Conservation (phyloP, 352 stramenopile species). For the Phytopythium kandeliae region DNA sequence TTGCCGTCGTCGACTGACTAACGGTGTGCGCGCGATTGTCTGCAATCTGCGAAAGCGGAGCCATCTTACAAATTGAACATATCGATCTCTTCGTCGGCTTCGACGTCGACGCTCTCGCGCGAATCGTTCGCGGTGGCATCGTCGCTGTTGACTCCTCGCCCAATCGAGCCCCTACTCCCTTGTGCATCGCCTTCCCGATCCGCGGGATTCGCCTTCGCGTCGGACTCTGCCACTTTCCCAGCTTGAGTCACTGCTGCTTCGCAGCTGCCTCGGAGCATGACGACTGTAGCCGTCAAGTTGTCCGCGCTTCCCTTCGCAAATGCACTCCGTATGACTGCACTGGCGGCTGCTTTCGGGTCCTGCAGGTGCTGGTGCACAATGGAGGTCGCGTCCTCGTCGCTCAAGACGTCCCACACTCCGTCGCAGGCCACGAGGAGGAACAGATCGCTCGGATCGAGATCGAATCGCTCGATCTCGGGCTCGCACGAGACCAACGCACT, state of each 20-base stretch:
- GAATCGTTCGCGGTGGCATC: neutral
- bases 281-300: constrained; percentile 49
- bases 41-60: no score
- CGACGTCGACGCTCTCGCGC: constrained; percentile 8
- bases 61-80: constrained; percentile 41
- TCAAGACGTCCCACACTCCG: constrained; percentile 60
- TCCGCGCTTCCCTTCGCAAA: constrained; percentile 49
- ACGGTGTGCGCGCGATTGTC: neutral
- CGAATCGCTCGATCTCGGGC: constrained; percentile 32
- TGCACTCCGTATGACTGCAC: constrained; percentile 48
- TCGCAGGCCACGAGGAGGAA: constrained; percentile 62
- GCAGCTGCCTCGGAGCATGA: constrained; percentile 2
- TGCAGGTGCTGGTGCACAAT: constrained; percentile 34
- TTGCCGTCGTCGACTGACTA: constrained; percentile 9
- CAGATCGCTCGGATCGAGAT: constrained; percentile 32
- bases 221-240: no score
- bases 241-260: neutral
- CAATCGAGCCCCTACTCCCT: neutral
- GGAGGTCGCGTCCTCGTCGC: constrained; percentile 45
- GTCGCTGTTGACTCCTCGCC: neutral
- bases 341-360: constrained; percentile 33
- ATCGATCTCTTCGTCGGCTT: constrained; percentile 36
- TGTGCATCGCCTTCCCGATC: constrained; percentile 10
- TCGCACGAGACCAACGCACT: constrained; percentile 42
- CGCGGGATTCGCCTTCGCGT: neutral